Evolutionary conservation across 441 rosid genomes (phyloP).

Genomic region (Populus hybrid): DNA sequence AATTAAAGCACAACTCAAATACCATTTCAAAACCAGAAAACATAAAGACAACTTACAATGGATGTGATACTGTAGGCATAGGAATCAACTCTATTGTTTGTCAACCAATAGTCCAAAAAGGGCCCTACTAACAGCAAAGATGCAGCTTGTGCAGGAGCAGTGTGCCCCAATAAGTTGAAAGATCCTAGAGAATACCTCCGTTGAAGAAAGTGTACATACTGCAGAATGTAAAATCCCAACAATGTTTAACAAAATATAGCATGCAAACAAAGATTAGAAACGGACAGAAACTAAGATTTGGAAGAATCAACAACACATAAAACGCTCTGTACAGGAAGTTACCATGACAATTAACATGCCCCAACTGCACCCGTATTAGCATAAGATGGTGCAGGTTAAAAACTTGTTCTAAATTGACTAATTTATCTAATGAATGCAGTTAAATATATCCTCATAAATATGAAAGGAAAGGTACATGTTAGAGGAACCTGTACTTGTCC

Average conservation of each 20-base stretch:
- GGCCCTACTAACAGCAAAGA: conserved; percentile 79
- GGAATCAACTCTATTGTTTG: conserved; percentile 67
- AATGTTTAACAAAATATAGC: not conserved
- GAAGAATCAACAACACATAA: not conserved
- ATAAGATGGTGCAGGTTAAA: not conserved
- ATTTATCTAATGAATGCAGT: not conserved
- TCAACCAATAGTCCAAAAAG: conserved; percentile 86
- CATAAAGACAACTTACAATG: conserved; percentile 44
- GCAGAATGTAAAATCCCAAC: conserved; percentile 25
- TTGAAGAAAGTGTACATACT: conserved; percentile 95
- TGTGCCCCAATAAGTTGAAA: conserved; percentile 87
- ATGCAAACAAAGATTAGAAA: not conserved
- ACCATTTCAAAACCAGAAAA: not conserved
- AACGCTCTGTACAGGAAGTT: not conserved
- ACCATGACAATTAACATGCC: not conserved
- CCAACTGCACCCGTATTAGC: not conserved
- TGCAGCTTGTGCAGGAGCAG: conserved; percentile 95
- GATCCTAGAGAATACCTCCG: conserved; percentile 88
- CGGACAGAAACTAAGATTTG: not conserved
- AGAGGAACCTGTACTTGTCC: not conserved
- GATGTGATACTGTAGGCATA: conserved; percentile 52
- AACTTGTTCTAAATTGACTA: not conserved
- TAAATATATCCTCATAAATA: not conserved
- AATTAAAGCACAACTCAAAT: not conserved
- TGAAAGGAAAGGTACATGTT: not conserved